These are phyloP conservation scores for Cryptosporidium parvum DNA, from an alignment of 169 alveolate genomes.

Conservation along the genomic window DNA sequence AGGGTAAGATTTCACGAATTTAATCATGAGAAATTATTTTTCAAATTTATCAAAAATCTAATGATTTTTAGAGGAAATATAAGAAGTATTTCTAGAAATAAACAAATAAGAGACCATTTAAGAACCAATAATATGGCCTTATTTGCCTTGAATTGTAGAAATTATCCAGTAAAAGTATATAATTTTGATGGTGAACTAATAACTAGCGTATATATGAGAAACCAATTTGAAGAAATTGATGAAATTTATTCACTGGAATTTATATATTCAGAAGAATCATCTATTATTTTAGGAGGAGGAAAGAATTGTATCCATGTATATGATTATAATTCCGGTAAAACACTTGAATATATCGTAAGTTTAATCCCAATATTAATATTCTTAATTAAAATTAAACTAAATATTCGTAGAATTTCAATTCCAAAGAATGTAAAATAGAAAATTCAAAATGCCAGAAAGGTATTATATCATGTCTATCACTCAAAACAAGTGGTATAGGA, in stretches of 20 bases:
- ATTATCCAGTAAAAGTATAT: conserved; percentile 15
- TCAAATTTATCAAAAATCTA: background rate
- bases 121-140: background rate
- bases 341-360: conserved; percentile 6
- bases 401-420: background rate
- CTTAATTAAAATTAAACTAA: background rate
- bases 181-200: conserved; percentile 13
- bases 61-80: conserved; percentile 37
- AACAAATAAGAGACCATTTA: background rate
- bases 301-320: conserved; percentile 18
- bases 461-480: conserved; percentile 22
- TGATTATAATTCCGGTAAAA: background rate
- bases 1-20: conserved; percentile 4
- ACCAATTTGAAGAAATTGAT: conserved; percentile 28
- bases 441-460: conserved; percentile 42
- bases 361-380: background rate
- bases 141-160: conserved; percentile 16
- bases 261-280: background rate
- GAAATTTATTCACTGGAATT: conserved; percentile 37
- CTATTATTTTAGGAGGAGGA: conserved; percentile 29
- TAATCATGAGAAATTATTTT: background rate
- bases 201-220: conserved; percentile 1
- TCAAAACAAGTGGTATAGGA: conserved; percentile 63
- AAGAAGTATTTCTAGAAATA: conserved; percentile 22
- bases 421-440: background rate